Percentiles rank a stretch among this genome's conserved stretches.
Evolutionary conservation across 257 asterid species (phyloP).

Genomic region (Parsonsia alboflavescens): DNA sequence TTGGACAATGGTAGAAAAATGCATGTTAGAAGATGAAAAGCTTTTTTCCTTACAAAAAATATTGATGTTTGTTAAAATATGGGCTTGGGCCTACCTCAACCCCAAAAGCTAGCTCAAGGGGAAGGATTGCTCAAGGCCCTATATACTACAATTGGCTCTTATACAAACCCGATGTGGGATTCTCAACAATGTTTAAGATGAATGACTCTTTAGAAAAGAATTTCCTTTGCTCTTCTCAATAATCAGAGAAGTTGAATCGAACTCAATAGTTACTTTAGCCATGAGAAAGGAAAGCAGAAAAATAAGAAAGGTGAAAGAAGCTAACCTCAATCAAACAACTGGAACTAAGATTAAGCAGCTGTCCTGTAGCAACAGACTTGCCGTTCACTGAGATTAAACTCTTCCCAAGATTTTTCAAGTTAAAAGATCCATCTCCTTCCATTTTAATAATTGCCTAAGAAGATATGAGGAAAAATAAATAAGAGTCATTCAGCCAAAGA

Average conservation of each 20-base stretch:
- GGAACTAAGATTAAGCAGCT: constrained; percentile 54
- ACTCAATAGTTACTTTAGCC: neutral
- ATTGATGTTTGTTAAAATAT: neutral
- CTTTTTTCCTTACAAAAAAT: neutral
- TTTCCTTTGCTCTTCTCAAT: neutral
- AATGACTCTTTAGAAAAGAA: neutral
- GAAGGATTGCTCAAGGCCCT: no score
- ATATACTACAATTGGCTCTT: no score
- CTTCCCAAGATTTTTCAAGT: constrained; percentile 77
- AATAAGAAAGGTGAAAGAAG: constrained; percentile 8
- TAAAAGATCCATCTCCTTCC: constrained; percentile 84
- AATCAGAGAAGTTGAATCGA: neutral
- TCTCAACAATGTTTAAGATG: no score
- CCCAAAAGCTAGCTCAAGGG: no score
- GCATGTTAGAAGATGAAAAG: neutral
- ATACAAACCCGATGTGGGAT: no score
- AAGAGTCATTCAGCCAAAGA: neutral
- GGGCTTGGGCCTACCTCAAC: no score
- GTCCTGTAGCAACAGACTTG: constrained; percentile 54
- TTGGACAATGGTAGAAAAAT: neutral
- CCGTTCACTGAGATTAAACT: constrained; percentile 78
- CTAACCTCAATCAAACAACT: constrained; percentile 89
- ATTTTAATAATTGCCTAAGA: constrained; percentile 79
- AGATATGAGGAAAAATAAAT: constrained; percentile 6
- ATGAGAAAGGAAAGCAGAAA: neutral